phyloP scores from a whole-genome alignment of 352 stramenopile species.

The Phytophthora cryptogea region DNA sequence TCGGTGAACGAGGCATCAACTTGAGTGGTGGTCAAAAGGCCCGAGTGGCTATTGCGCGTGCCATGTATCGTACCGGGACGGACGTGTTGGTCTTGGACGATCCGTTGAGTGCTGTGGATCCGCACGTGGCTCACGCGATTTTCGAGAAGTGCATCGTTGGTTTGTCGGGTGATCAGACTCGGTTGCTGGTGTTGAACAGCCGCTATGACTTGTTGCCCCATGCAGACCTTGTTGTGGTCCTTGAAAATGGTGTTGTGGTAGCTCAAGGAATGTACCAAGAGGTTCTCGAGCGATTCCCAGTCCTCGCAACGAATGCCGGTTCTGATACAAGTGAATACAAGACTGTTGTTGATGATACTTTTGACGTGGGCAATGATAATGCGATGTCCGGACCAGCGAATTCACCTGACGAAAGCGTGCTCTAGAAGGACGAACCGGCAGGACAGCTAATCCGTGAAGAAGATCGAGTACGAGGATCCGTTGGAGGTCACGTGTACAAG shows the following conservation, averaged over 20 bases:
- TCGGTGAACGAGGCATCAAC: slow-evolving; percentile 66
- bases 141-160: slow-evolving; percentile 89
- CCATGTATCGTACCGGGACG: slow-evolving; percentile 85
- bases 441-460: not conserved
- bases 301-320: no score
- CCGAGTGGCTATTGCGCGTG: slow-evolving; percentile 88
- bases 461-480: not conserved
- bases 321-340: no score
- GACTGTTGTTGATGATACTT: no score
- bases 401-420: not conserved
- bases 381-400: not conserved
- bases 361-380: not conserved
- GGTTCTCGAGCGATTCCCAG: slow-evolving; percentile 54
- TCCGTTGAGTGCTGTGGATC: slow-evolving; percentile 93
- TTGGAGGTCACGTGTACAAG: slow-evolving; percentile 18
- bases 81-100: slow-evolving; percentile 96
- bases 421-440: not conserved
- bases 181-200: slow-evolving; percentile 93
- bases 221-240: slow-evolving; percentile 57
- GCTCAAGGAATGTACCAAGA: slow-evolving; percentile 71
- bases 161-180: slow-evolving; percentile 63
- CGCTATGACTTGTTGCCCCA: slow-evolving; percentile 87
- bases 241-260: slow-evolving; percentile 75
- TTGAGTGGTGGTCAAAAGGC: slow-evolving; percentile 68
- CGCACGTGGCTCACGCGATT: slow-evolving; percentile 93